Conservation (phyloP, 768 basidiomycete genomes). For the Suillus tomentosus region DNA sequence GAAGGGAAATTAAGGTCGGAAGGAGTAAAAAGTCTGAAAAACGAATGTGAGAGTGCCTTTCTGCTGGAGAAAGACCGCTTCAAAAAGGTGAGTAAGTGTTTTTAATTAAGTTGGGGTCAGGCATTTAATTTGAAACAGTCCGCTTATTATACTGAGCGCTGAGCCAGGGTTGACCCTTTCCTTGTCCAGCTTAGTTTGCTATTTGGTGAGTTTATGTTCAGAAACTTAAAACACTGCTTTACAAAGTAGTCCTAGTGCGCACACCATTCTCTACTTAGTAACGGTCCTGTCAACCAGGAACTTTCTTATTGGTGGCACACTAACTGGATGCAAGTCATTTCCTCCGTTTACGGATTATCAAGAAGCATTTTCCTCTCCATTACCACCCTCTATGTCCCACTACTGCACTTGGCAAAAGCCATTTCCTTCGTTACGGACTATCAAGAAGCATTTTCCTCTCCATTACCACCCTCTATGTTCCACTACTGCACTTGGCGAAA, state of each 20-base stretch:
- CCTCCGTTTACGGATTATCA: conserved; percentile 76
- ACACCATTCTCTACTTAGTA: not conserved
- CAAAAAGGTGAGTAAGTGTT: conserved; percentile 1
- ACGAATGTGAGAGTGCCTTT: not conserved
- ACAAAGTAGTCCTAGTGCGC: not conserved
- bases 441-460: too few species aligned
- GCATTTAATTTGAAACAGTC: not conserved
- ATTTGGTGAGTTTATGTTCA: not conserved
- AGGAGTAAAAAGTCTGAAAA: not conserved
- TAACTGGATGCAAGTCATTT: conserved; percentile 54
- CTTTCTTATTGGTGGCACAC: not conserved
- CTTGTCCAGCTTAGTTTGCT: not conserved
- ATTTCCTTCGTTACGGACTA: not conserved
- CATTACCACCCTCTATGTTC: too few species aligned
- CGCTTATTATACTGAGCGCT: not conserved
- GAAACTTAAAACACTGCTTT: not conserved
- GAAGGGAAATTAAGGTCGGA: not conserved
- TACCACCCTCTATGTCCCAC: conserved; percentile 35
- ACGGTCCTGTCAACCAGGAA: not conserved
- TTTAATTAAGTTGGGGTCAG: not conserved
- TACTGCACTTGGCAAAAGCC: too few species aligned
- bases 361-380: conserved; percentile 59
- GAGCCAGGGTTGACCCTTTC: conserved; percentile 5
- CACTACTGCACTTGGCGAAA: too few species aligned
- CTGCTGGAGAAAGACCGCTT: not conserved